Conservation (phyloP, 2,329 filamentous ascomycete genomes). For the Cercospora sojina region DNA sequence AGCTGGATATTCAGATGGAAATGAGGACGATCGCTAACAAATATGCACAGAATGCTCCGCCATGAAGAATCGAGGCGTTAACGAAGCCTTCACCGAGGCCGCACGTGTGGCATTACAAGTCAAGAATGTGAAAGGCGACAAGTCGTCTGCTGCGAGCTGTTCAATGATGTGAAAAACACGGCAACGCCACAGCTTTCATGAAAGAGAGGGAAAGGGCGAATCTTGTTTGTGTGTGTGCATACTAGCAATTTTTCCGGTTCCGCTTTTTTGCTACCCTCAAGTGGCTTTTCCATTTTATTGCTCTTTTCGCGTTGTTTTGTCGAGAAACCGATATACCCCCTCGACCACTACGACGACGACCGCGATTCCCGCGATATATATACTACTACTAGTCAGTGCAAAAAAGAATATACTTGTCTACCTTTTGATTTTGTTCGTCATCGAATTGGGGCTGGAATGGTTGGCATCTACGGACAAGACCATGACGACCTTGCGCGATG, state of each 20-base stretch:
- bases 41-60: slow-evolving; percentile 80
- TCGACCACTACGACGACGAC: not conserved
- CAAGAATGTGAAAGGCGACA: slow-evolving; percentile 52
- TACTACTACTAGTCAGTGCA: not conserved
- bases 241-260: not conserved
- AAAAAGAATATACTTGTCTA: not conserved
- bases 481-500: too few relatives aligned
- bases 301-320: not conserved
- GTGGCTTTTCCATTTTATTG: not conserved
- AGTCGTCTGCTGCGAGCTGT: slow-evolving; percentile 28
- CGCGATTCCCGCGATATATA: not conserved
- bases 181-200: not conserved
- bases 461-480: too few relatives aligned
- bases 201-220: not conserved
- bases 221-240: not conserved
- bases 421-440: too few relatives aligned
- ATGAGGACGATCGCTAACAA: not conserved
- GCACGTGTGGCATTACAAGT: slow-evolving; percentile 79
- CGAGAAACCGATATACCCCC: not conserved
- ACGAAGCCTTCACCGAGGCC: slow-evolving; percentile 97
- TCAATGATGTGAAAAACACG: slow-evolving; percentile 21
- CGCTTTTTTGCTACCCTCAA: not conserved
- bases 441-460: too few relatives aligned
- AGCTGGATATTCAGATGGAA: not conserved
- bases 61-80: slow-evolving; percentile 96